Base-by-base conservation (phyloP, 1,139 yeast genomes). In the Candida glucosophila region DNA sequence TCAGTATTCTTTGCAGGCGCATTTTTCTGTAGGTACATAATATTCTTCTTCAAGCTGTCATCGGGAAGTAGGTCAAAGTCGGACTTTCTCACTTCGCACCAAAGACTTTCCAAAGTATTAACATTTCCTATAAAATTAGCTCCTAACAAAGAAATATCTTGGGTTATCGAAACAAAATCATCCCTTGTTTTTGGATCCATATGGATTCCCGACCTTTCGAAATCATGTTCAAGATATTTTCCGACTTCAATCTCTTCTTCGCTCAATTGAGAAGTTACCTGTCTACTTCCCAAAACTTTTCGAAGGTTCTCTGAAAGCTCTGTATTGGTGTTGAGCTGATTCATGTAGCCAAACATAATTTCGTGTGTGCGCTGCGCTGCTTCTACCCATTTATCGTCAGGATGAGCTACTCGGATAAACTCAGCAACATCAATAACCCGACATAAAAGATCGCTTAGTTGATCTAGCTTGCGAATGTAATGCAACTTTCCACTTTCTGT, bases 391-490 rank as follows among this genome's bases (percentile, higher is more conserved):
- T 62, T 55, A 26, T 61, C 60, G 35, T 77, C 70, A 1, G 97
- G 96, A 48, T 90, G 97, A 2, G 79, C 76, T 25, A 86, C 88
- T 28, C 98, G 63, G 15, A 92, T 74, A 52, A 90, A 90, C 39
- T 90, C 98, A 15, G 95, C 92, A 29, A 88, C 72, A 49, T 90
- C 99, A 22, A 90, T 88, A 6, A 85, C 97, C 33, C 95, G 72
- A 48, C 99, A 90, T 22, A 90, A 55, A 12, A 81, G 70, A 48
- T 90, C 98, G 41, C 95, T 81, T 22, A 92, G 57, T 37, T 86
- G 75, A 49, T 90, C 99, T 33, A 90, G 55, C 28, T 76, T 74
- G 27, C 73, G 46, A 28, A 90, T 73, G 33, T 73, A 82, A 9
- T 59, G 51, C 18, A 58, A 42, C 25, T 70, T 52, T 1, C 78